Evolutionary conservation across 2,329 filamentous ascomycete genomes (phyloP).

Genomic region (Aspergillus sclerotialis): DNA sequence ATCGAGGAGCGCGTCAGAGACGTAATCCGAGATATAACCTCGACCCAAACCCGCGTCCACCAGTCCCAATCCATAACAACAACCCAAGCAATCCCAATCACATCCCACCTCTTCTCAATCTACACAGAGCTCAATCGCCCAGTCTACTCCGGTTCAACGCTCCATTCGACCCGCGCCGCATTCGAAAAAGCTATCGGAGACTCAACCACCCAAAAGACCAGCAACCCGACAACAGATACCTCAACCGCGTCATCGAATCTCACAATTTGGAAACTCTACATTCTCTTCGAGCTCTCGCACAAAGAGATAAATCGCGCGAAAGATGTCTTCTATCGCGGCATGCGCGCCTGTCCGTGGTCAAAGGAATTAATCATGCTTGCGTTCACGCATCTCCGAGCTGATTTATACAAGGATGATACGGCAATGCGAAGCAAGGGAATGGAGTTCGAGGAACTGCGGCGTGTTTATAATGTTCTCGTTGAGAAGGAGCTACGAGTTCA

Average conservation of each 20-base stretch:
- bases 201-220: conserved; percentile 5
- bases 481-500: conserved; percentile 58
- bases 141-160: conserved; percentile 38
- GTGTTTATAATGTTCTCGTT: conserved; percentile 49
- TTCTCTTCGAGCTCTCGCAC: conserved; percentile 42
- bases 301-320: conserved; percentile 38
- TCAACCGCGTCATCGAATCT: conserved; percentile 31
- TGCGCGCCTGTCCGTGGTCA: conserved; percentile 56
- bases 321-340: conserved; percentile 48
- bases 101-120: conserved; percentile 50
- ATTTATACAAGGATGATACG: conserved; percentile 1
- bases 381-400: conserved; percentile 39
- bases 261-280: conserved; percentile 46
- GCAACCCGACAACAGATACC: conserved; percentile 2
- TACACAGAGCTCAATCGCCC: conserved; percentile 46
- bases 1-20: conserved; percentile 71
- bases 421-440: conserved; percentile 23
- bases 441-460: conserved; percentile 42
- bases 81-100: conserved; percentile 27
- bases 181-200: conserved; percentile 48
- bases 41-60: conserved; percentile 14
- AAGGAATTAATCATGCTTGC: conserved; percentile 55
- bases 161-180: conserved; percentile 47
- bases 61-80: conserved; percentile 3
- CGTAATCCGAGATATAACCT: conserved; percentile 44